These are phyloP conservation scores for Tetradesmus obliquus DNA, from an alignment of 139 green algal species.

Conservation along the genomic window DNA sequence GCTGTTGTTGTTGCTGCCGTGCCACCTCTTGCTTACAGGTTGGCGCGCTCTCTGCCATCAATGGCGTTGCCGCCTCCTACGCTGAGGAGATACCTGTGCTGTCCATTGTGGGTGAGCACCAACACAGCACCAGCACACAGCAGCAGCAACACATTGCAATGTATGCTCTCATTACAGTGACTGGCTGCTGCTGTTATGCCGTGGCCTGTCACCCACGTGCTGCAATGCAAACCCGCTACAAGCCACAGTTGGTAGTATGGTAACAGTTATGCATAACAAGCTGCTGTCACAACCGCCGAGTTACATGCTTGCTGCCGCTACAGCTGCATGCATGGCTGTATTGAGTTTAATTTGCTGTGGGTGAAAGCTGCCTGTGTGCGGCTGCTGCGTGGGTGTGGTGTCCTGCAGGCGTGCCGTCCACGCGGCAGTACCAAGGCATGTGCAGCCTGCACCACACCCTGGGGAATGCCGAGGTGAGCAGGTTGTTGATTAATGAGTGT, in stretches of 20 bases:
- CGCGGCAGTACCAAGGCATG: not conserved
- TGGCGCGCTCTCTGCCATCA: conserved; percentile 27
- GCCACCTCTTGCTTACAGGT: not conserved
- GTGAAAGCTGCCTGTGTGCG: not conserved
- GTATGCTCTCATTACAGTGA: too few relatives aligned
- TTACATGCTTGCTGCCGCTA: not conserved
- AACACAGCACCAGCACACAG: not conserved
- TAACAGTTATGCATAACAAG: too few relatives aligned
- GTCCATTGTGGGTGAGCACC: conserved; percentile 13
- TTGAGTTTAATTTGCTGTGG: not conserved
- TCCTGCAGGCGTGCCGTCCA: conserved; percentile 9
- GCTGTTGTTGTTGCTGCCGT: not conserved
- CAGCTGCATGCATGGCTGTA: not conserved
- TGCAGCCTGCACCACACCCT: conserved; percentile 29
- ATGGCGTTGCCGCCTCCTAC: conserved; percentile 1
- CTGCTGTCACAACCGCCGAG: too few relatives aligned
- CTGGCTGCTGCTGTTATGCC: not conserved
- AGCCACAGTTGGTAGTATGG: too few relatives aligned
- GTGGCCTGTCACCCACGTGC: not conserved
- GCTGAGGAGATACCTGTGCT: conserved; percentile 36
- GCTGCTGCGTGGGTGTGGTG: not conserved
- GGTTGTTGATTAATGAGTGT: not conserved
- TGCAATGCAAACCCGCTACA: not conserved
- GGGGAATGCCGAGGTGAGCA: conserved; percentile 10
- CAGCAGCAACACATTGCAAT: too few relatives aligned